A percentile compares a stretch with the other conserved stretches of the same genome.
These are phyloP conservation scores for Discostella stelligera DNA, from an alignment of 352 stramenopile species.

Conservation along the genomic window DNA sequence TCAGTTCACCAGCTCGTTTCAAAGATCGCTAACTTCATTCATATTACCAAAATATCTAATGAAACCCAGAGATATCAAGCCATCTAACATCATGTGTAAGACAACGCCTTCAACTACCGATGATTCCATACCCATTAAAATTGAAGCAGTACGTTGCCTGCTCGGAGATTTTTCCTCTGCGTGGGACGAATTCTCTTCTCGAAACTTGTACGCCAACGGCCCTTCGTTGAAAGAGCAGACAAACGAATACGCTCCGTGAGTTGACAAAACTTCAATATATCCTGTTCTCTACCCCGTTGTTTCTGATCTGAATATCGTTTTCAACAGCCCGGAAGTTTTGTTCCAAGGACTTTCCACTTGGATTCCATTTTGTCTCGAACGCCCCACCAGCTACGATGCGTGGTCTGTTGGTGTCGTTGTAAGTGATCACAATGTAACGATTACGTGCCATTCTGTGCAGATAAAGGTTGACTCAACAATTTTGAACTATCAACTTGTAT, in stretches of 20 bases:
- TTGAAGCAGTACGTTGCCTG: conserved; percentile 55
- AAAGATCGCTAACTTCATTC: neutral
- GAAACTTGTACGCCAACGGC: conserved; percentile 77
- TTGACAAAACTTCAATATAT: neutral
- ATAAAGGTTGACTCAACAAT: neutral
- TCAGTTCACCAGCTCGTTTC: neutral
- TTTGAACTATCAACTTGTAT: conserved; percentile 1
- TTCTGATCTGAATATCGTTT: neutral
- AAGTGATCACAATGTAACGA: conserved; percentile 2
- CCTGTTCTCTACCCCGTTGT: neutral
- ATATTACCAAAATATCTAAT: neutral
- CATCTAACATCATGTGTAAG: conserved; percentile 75
- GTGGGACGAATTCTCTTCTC: conserved; percentile 82
- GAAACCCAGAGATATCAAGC: conserved; percentile 68
- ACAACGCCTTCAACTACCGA: conserved; percentile 21
- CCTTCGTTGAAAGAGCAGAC: conserved; percentile 90
- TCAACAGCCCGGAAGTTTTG: conserved; percentile 82
- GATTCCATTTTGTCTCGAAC: conserved; percentile 56
- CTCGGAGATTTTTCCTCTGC: conserved; percentile 77
- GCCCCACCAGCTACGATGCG: conserved; percentile 74
- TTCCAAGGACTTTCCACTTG: conserved; percentile 56
- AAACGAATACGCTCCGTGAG: conserved; percentile 89
- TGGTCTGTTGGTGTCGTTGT: conserved; percentile 89
- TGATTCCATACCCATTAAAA: conserved; percentile 30
- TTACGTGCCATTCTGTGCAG: neutral